Evolutionary conservation across 2,329 filamentous ascomycete species (phyloP), one percentile per base, ranked within the genome.

Genomic region (Calonectria multiphialidica): DNA sequence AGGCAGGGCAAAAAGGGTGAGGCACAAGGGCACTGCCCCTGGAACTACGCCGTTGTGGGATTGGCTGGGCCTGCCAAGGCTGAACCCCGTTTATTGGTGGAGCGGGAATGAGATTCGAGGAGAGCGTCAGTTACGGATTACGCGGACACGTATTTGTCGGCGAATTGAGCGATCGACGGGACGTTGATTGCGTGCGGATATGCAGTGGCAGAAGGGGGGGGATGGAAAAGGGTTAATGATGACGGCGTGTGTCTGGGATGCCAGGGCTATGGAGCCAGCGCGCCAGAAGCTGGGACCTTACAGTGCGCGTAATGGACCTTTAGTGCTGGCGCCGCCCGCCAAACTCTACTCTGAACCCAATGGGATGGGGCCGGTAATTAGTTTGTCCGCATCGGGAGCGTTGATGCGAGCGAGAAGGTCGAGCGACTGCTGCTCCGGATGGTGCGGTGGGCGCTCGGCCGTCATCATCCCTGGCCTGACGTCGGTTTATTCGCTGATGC

Each of bases 101-200:
- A 67, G 64, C 42, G 42, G 37, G 49, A 45, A 30, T 13, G 53
- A 74, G 70, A 76, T 76, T 72, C 71, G 71, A 68, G 62, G 62
- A 28, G 33, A 16, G 21, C 8, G n/a, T n/a, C n/a, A n/a, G 44
- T 47, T 23, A 23, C 44, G 44, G 45, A 40, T 50, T 49, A 50
- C 66, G 53, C 33, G 66, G 53, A 62, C 42, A 49, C 66, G 49
- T 21, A 25, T 18, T 21, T 2, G 53, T 40, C 53, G 33, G 53
- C 53, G 53, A 59, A 59, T 59, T 59, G 21, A 59, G 53, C 21
- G 53, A 59, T 59, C 53, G 35, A 15, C 49, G 28, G 15, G 53
- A 59, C 23, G 35, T 55, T 40, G 33, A 35, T 21, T 57, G 53
- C 30, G 40, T 57, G 53, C 53, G 40, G 23, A 40, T 57, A 18